Evolutionary conservation across 768 basidiomycete species (phyloP).

Genomic region (Pleurotus pulmonarius): DNA sequence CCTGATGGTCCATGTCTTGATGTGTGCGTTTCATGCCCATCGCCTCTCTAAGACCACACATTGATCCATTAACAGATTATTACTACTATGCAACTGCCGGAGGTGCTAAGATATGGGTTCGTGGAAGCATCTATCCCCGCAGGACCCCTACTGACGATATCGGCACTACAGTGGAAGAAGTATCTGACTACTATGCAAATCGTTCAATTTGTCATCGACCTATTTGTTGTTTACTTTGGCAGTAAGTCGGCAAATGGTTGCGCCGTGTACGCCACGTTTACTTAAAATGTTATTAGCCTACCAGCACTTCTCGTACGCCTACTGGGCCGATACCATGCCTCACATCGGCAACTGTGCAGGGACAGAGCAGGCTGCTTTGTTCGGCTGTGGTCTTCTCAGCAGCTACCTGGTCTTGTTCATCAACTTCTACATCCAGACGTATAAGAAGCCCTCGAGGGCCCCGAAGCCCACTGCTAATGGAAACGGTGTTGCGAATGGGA

Average conservation of each 20-base stretch:
- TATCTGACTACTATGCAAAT: slow-evolving; percentile 98
- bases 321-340: slow-evolving; percentile 62
- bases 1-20: slow-evolving; percentile 90
- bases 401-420: slow-evolving; percentile 94
- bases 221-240: slow-evolving; percentile 90
- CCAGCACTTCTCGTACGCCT: slow-evolving; percentile 70
- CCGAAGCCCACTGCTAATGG: slow-evolving; percentile 36
- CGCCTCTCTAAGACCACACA: background rate
- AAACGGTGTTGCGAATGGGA: slow-evolving; percentile 43
- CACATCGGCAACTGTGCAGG: slow-evolving; percentile 81
- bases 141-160: background rate
- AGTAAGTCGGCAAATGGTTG: slow-evolving; percentile 51
- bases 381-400: slow-evolving; percentile 86
- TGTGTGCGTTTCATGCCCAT: slow-evolving; percentile 69
- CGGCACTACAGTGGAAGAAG: slow-evolving; percentile 84
- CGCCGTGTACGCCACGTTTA: background rate
- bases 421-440: slow-evolving; percentile 88
- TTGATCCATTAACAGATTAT: slow-evolving; percentile 60
- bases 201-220: slow-evolving; percentile 90
- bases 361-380: slow-evolving; percentile 80
- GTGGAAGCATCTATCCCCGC: slow-evolving; percentile 15
- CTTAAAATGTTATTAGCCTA: slow-evolving; percentile 47
- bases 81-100: slow-evolving; percentile 99
- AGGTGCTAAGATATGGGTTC: slow-evolving; percentile 93
- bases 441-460: slow-evolving; percentile 54